These are phyloP conservation scores for Venturia aucupariae DNA, from an alignment of 2,329 filamentous ascomycete genomes.

Conservation along the genomic window DNA sequence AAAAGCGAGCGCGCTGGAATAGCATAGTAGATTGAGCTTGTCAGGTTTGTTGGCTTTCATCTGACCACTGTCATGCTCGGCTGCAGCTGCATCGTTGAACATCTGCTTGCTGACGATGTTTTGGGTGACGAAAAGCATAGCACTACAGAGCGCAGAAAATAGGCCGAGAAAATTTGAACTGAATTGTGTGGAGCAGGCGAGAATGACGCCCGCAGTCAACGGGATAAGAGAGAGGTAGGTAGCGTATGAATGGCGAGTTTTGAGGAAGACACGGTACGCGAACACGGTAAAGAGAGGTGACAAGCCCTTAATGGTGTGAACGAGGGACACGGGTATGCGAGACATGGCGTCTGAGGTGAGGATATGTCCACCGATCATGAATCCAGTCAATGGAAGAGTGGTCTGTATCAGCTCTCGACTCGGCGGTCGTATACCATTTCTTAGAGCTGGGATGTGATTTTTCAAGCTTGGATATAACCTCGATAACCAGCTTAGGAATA, in stretches of 20 bases:
- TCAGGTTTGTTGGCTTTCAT: conserved; percentile 70
- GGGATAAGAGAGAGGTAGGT: conserved; percentile 74
- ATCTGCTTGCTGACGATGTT: conserved; percentile 98
- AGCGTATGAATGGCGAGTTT: conserved; percentile 75
- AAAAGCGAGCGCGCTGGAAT: conserved; percentile 91
- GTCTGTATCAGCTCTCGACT: conserved; percentile 73
- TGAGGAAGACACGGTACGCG: conserved; percentile 81
- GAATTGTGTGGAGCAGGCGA: conserved; percentile 89
- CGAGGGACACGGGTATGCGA: conserved; percentile 89
- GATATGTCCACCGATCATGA: conserved; percentile 90
- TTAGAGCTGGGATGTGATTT: conserved; percentile 64
- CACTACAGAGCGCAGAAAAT: conserved; percentile 77
- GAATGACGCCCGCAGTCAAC: conserved; percentile 85
- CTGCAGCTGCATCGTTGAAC: conserved; percentile 86
- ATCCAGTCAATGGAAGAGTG: conserved; percentile 82
- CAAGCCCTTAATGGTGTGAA: conserved; percentile 96
- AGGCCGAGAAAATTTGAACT: conserved; percentile 86
- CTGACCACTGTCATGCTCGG: conserved; percentile 61
- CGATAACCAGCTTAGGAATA: conserved; percentile 69
- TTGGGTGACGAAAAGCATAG: conserved; percentile 90
- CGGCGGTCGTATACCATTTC: conserved; percentile 73
- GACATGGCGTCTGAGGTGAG: conserved; percentile 89
- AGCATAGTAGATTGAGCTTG: conserved; percentile 93
- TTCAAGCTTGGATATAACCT: conserved; percentile 62
- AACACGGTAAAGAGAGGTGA: conserved; percentile 92